Evolutionary conservation across 2,329 filamentous ascomycete genomes (phyloP).

Genomic region (Colletotrichum sp.): DNA sequence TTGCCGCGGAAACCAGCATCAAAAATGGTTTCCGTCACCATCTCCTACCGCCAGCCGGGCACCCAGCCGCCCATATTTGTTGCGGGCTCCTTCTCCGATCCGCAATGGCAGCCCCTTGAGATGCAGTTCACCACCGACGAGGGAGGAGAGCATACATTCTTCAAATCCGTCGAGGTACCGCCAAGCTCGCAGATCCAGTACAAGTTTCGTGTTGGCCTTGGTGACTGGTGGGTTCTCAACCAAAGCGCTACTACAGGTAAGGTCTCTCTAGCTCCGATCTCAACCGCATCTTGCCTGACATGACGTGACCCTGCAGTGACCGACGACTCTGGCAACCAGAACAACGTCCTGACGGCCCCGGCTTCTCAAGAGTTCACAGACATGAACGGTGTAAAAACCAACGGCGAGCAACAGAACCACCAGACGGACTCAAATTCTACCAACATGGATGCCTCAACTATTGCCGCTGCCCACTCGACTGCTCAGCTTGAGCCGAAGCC

Average conservation of each 20-base stretch:
- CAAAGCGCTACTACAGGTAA: slow-evolving; percentile 65
- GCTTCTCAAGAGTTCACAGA: not conserved
- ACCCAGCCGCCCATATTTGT: slow-evolving; percentile 72
- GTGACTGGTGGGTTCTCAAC: slow-evolving; percentile 75
- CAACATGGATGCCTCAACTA: not conserved
- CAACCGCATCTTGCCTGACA: not conserved
- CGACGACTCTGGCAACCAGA: slow-evolving; percentile 52
- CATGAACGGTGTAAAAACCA: slow-evolving; percentile 1
- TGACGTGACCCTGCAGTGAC: slow-evolving; percentile 30
- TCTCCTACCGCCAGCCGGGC: slow-evolving; percentile 66
- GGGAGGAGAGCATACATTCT: slow-evolving; percentile 63
- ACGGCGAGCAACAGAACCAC: not conserved
- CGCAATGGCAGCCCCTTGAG: slow-evolving; percentile 70
- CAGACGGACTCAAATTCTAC: not conserved
- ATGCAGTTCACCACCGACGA: slow-evolving; percentile 62
- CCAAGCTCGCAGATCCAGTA: slow-evolving; percentile 71
- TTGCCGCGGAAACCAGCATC: not conserved
- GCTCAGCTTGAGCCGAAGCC: slow-evolving; percentile 26
- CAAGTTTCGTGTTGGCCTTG: slow-evolving; percentile 73
- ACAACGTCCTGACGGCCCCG: slow-evolving; percentile 47
- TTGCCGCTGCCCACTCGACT: not conserved
- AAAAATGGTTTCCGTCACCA: slow-evolving; percentile 48
- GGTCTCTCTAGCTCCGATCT: slow-evolving; percentile 21
- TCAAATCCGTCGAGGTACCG: slow-evolving; percentile 58
- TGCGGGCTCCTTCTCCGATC: slow-evolving; percentile 71